A percentile compares a stretch with the other conserved stretches of the same genome.
phyloP scores from a whole-genome alignment of 768 basidiomycete genomes.

The Tricholoma sp. region DNA sequence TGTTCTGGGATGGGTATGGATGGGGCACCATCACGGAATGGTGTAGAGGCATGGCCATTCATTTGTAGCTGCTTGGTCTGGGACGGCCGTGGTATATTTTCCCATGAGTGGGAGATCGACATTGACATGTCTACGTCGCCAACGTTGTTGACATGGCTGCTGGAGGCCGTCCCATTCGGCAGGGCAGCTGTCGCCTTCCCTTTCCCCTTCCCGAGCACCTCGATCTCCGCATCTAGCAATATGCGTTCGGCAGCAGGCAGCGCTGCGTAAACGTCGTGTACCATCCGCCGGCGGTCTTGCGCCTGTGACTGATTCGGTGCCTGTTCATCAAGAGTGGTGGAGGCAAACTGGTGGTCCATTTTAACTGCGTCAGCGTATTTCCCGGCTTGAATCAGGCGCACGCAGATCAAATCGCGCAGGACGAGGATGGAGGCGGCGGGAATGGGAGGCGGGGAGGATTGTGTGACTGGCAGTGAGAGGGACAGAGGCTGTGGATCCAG shows the following conservation, averaged over 20 bases:
- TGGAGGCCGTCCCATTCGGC: conserved; percentile 6
- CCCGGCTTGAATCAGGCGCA: conserved; percentile 71
- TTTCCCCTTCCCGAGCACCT: conserved; percentile 17
- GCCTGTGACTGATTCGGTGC: conserved; percentile 27
- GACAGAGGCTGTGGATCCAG: conserved; percentile 35
- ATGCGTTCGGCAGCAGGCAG: conserved; percentile 61
- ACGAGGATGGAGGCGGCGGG: conserved; percentile 46
- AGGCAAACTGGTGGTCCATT: conserved; percentile 60
- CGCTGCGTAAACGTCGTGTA: conserved; percentile 61
- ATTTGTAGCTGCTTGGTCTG: conserved; percentile 1
- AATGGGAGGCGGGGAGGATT: conserved; percentile 31
- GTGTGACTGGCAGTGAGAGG: background rate
- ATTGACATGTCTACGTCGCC: conserved; percentile 29
- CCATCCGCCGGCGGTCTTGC: conserved; percentile 60
- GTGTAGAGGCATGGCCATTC: conserved; percentile 14
- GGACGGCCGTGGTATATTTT: conserved; percentile 36
- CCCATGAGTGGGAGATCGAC: conserved; percentile 51
- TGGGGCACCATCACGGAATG: conserved; percentile 9
- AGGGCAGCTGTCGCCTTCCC: background rate
- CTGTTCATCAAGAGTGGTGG: conserved; percentile 31
- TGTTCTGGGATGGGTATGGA: conserved; percentile 22
- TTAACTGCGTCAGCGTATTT: conserved; percentile 70
- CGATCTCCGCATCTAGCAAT: conserved; percentile 57
- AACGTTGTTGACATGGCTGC: conserved; percentile 14
- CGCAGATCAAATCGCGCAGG: conserved; percentile 74